Evolutionary conservation across 306 rosid genomes (phyloP), one percentile per base, ranked within the genome.

Genomic region (Glycine soja): DNA sequence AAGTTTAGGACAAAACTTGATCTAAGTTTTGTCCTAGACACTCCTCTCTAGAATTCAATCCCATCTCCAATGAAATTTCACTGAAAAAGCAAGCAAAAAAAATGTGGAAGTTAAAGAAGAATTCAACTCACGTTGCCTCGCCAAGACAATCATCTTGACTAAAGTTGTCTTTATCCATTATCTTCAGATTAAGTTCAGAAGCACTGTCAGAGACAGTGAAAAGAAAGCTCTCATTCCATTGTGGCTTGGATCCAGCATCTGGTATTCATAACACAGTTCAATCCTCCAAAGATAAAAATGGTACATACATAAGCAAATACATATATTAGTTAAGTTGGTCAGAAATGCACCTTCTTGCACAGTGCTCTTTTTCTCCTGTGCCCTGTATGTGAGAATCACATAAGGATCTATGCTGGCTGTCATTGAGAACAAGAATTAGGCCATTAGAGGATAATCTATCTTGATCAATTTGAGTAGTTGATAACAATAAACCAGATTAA

Each of bases 141-240:
- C 86, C 90, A 59, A 87, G 78, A 63, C 4, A 71, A 76, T 87
- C 88, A 72, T 87, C 90, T 8, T 38, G n/a, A 12, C 2, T 79
- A 64, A 42, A 79, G n/a, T 76, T 79, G 24, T 85, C 87, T 71
- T 85, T 87, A 11, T 85, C 88, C 90, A 82, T 85, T 40, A 87
- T 72, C 83, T 14, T 85, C 10, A 85, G 69, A 38, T 7, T 64
- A 24, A 85, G 87, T 24, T 87, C 85, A 69, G 79, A 79, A 19
- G 77, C 54, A 65, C 62, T 70, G 43, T 79, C 88, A 64, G 80
- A 79, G 42, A 87, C 53, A 70, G 86, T 87, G 84, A 87, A 87
- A 70, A 84, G 83, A 82, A 87, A 87, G 36, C 30, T 87, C 75
- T 87, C 86, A 76, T 87, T 82, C 88, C 90, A 87, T 42, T 79